Evolutionary conservation across 2,329 filamentous ascomycete species (phyloP), one percentile per base, ranked within the genome.

Genomic region (Sclerotinia glacialis): DNA sequence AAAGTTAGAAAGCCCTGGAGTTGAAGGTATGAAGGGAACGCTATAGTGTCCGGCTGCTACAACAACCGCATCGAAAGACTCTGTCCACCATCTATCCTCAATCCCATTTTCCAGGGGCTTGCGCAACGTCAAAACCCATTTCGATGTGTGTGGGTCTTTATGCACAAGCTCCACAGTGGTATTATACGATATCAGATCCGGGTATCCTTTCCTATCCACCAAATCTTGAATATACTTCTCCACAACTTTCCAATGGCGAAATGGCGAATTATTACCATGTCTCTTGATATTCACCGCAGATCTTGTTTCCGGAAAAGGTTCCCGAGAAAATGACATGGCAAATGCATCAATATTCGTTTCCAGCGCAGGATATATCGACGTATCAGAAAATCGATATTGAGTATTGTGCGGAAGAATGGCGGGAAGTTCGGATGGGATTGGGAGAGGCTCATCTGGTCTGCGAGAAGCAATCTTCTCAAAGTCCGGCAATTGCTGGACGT

Each of bases 31-130:
- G 60, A 83, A 84, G 0, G 88, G 88, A 2, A 89, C 80, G 67
- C 83, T 84, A 72, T 90, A 91, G 75, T 91, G 89, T 0, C 89
- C 89, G 31, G 82, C 85, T 0, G 88, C 86, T 5, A 89, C 84
- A 0, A 91, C 82, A 0, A 91, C 80, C 0, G 87, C 86, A 72
- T 91, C 88, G 68, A 95, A 85, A 0, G 73, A 67, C 72, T 89
- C 87, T 0, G 77, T 77, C 86, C 86, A 88, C 86, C 87, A 89
- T 67, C 83, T 82, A 70, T 89, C 84, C 50, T 76, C 75, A 18
- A 75, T 68, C 1, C 74, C 70, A 4, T 77, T 77, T 4, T 76
- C 74, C 63, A 78, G 62, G 70, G 75, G 66, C 77, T 79, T 79
- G 21, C 85, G 78, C 31, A 89, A 72, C 1, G 81, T 83, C 3